Conservation (phyloP, 768 basidiomycete genomes). For the Leccinellum luteum region DNA sequence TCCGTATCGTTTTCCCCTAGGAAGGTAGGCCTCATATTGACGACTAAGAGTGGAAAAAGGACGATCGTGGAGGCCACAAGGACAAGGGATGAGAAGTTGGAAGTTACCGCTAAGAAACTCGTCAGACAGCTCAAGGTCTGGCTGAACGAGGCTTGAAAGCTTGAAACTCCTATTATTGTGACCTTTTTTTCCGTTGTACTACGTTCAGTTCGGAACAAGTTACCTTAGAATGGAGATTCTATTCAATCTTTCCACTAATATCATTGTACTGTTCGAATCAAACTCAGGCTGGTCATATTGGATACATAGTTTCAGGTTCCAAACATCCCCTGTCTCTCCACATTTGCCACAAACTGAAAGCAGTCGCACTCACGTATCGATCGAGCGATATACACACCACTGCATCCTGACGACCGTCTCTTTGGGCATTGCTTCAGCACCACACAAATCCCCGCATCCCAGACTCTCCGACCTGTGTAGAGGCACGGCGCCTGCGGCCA, state of each 20-base stretch:
- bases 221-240: not conserved
- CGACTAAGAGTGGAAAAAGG: slow-evolving; percentile 37
- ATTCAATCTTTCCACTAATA: not conserved
- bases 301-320: too few species aligned
- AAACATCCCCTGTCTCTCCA: too few species aligned
- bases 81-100: slow-evolving; percentile 53
- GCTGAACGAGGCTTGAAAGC: slow-evolving; percentile 29
- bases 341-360: too few species aligned
- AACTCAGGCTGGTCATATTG: not conserved
- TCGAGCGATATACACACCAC: slow-evolving; percentile 12
- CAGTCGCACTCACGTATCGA: slow-evolving; percentile 20
- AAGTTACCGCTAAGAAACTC: slow-evolving; percentile 51
- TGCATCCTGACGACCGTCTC: slow-evolving; percentile 27
- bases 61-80: slow-evolving; percentile 56
- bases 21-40: slow-evolving; percentile 37
- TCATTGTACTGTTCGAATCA: not conserved
- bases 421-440: slow-evolving; percentile 21
- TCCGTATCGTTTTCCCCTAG: slow-evolving; percentile 41
- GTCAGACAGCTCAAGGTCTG: slow-evolving; percentile 46
- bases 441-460: slow-evolving; percentile 18
- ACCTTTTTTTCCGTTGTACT: not conserved
- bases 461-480: too few species aligned
- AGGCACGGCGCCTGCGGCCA: too few species aligned
- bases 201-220: not conserved
- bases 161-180: not conserved